A percentile compares a stretch with the other conserved stretches of the same genome.
Conservation (phyloP, 768 basidiomycete species). For the Nidularia pulvinata region DNA sequence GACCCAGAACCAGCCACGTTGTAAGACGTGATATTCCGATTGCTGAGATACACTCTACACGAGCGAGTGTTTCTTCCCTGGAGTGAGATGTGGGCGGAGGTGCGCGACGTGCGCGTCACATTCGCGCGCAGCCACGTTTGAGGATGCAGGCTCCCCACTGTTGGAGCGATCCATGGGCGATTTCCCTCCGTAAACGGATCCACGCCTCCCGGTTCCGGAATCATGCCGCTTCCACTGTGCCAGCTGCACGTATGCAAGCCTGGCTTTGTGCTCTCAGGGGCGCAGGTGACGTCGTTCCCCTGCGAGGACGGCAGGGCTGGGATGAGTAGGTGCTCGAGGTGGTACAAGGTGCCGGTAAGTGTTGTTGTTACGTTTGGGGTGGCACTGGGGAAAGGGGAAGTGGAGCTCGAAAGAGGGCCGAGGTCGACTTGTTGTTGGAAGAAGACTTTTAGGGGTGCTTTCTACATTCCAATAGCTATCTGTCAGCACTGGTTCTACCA, state of each 20-base stretch:
- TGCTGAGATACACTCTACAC: constrained; percentile 53
- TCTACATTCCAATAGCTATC: too few species aligned
- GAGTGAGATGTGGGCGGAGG: constrained; percentile 47
- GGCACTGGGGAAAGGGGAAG: constrained; percentile 14
- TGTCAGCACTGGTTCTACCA: too few species aligned
- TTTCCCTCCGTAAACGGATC: too few species aligned
- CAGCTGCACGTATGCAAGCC: constrained; percentile 51
- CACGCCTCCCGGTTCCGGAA: constrained; percentile 35
- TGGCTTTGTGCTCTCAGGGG: constrained; percentile 12
- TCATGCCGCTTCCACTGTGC: constrained; percentile 33
- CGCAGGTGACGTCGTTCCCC: constrained; percentile 28
- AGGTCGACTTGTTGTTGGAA: constrained; percentile 66
- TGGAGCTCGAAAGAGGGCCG: constrained; percentile 16
- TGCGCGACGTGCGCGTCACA: constrained; percentile 37
- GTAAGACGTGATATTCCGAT: constrained; percentile 35
- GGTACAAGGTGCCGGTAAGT: constrained; percentile 41
- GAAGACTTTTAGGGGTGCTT: constrained; percentile 66
- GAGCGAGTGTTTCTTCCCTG: constrained; percentile 60
- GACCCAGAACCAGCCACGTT: constrained; percentile 30
- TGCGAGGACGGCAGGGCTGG: constrained; percentile 52
- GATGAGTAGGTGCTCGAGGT: constrained; percentile 43
- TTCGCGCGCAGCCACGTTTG: constrained; percentile 53
- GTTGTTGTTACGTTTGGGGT: constrained; percentile 34
- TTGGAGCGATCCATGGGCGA: too few species aligned
- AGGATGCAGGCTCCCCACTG: too few species aligned